Evolutionary conservation across 2,329 filamentous ascomycete genomes (phyloP).

Genomic region (Paraphoma chrysanthemicola): DNA sequence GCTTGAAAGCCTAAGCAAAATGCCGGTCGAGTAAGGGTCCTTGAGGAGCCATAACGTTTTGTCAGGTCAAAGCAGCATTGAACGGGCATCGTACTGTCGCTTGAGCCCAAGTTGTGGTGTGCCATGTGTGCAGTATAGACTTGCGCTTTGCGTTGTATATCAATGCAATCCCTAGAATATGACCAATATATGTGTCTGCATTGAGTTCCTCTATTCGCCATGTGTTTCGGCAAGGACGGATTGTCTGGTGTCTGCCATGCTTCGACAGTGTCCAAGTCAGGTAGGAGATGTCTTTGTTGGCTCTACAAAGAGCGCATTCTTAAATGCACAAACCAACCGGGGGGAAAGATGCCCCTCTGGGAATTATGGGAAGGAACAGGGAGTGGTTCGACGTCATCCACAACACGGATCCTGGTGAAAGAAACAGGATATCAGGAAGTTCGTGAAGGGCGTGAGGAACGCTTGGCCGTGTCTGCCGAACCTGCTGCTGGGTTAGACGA

Average conservation of each 20-base stretch:
- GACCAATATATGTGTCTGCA: not conserved
- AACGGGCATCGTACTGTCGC: not conserved
- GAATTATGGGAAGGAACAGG: not conserved
- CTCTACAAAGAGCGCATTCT: too few species aligned
- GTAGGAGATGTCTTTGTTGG: too few species aligned
- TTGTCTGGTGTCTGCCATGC: too few species aligned
- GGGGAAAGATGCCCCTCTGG: too few species aligned
- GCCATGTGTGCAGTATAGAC: not conserved
- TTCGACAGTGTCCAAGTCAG: too few species aligned
- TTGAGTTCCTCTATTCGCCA: too few species aligned
- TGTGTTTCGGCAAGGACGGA: too few species aligned
- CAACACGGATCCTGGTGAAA: not conserved
- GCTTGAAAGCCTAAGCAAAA: not conserved
- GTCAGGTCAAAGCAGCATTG: not conserved
- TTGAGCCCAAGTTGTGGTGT: too few species aligned
- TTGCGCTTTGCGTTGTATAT: not conserved
- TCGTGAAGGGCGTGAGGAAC: not conserved
- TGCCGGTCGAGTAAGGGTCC: not conserved
- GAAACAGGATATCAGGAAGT: constrained; percentile 1
- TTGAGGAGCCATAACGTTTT: not conserved
- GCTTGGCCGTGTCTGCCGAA: not conserved
- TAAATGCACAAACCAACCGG: too few species aligned
- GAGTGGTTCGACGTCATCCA: constrained; percentile 2
- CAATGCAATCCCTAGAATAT: not conserved
- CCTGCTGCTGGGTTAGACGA: not conserved